Conservation (phyloP, 2,329 filamentous ascomycete genomes). For the Apiospora malaysiana region DNA sequence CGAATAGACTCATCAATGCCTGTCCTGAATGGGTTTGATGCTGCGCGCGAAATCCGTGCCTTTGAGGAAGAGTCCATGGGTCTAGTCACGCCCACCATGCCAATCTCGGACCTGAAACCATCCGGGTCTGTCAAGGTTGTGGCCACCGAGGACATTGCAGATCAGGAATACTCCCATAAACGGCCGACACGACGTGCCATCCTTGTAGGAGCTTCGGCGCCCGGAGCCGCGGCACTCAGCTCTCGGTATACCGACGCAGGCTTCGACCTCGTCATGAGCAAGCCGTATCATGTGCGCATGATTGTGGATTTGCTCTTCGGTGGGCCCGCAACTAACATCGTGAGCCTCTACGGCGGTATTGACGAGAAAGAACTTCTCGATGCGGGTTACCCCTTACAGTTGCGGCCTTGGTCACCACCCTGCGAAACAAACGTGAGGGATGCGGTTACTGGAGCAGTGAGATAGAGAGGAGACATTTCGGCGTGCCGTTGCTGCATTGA, state of each 20-base stretch:
- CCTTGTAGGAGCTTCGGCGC: slow-evolving; percentile 4
- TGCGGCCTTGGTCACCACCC: slow-evolving; percentile 12
- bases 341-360: slow-evolving; percentile 19
- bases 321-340: slow-evolving; percentile 18
- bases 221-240: background rate
- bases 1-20: background rate
- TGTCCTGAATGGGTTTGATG: slow-evolving; percentile 40
- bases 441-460: slow-evolving; percentile 8
- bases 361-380: slow-evolving; percentile 14
- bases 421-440: slow-evolving; percentile 11
- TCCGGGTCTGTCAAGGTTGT: background rate
- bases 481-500: background rate
- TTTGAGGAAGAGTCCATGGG: slow-evolving; percentile 30
- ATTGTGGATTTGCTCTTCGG: slow-evolving; percentile 21
- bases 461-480: background rate
- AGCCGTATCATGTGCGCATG: slow-evolving; percentile 19
- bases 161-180: background rate
- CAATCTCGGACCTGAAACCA: background rate
- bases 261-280: slow-evolving; percentile 19
- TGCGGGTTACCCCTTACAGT: slow-evolving; percentile 19
- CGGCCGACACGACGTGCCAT: slow-evolving; percentile 17
- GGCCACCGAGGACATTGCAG: background rate
- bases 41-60: slow-evolving; percentile 35
- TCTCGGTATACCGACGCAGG: slow-evolving; percentile 9
- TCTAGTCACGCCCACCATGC: background rate